Conservation (phyloP, 345 rosid species). For the Linum lewisii region DNA sequence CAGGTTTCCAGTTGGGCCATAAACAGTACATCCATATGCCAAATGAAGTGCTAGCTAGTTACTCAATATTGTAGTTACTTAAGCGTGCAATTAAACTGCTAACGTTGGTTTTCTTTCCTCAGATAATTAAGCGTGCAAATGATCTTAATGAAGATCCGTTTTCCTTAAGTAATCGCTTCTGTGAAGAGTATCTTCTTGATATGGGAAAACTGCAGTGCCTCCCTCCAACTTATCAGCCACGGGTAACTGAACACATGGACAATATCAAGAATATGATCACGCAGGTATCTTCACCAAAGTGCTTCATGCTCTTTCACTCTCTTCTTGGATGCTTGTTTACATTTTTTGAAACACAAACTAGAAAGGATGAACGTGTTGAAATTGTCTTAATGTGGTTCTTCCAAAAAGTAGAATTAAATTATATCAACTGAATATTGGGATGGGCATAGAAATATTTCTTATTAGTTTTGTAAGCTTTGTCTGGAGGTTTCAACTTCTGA, state of each 20-base stretch:
- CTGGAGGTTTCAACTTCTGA: too few species aligned
- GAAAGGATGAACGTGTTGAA: too few species aligned
- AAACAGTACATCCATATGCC: too few species aligned
- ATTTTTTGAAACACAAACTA: background rate
- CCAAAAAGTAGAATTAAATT: too few species aligned
- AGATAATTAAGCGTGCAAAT: slow-evolving; percentile 75
- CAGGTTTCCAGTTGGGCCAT: too few species aligned
- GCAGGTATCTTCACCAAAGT: slow-evolving; percentile 26
- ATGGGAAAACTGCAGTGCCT: slow-evolving; percentile 75
- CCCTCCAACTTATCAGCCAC: slow-evolving; percentile 66
- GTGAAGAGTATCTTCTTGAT: slow-evolving; percentile 68
- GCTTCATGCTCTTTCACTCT: background rate
- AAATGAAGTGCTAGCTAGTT: too few species aligned
- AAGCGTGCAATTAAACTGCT: background rate
- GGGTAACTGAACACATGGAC: slow-evolving; percentile 67
- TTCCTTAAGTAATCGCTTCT: slow-evolving; percentile 49
- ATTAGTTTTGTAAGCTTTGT: too few species aligned
- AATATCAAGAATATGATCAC: slow-evolving; percentile 65
- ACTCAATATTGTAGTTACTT: too few species aligned
- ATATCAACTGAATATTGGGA: too few species aligned
- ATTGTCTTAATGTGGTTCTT: too few species aligned
- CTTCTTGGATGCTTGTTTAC: background rate
- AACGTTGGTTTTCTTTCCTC: slow-evolving; percentile 10
- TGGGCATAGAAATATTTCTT: too few species aligned
- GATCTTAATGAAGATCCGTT: slow-evolving; percentile 47